These are phyloP conservation scores for Suillus tomentosus DNA, from an alignment of 768 basidiomycete genomes.

Conservation along the genomic window DNA sequence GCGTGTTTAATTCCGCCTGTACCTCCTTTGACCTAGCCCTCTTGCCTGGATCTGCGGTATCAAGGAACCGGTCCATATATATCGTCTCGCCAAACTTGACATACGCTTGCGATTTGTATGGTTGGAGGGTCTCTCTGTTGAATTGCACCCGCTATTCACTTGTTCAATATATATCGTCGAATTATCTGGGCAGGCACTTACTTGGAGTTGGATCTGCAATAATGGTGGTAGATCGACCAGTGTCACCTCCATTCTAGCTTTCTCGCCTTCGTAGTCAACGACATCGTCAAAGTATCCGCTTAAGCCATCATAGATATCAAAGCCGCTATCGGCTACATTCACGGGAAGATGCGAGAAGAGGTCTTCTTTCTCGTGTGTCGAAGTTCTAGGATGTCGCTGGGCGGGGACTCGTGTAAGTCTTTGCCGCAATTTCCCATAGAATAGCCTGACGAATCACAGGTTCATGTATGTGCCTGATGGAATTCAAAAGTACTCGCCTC, in stretches of 20 bases:
- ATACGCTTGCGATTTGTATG: slow-evolving; percentile 96
- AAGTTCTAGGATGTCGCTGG: slow-evolving; percentile 44
- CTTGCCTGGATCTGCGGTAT: slow-evolving; percentile 70
- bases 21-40: slow-evolving; percentile 70
- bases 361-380: slow-evolving; percentile 85
- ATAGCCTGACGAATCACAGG: slow-evolving; percentile 50
- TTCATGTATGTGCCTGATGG: background rate
- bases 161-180: slow-evolving; percentile 14
- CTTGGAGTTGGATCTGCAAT: slow-evolving; percentile 95
- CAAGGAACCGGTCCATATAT: slow-evolving; percentile 90
- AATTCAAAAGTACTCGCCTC: slow-evolving; percentile 46
- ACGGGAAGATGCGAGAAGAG: slow-evolving; percentile 93
- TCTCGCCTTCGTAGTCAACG: slow-evolving; percentile 85
- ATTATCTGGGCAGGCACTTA: slow-evolving; percentile 34
- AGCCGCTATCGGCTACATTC: slow-evolving; percentile 86
- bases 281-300: slow-evolving; percentile 89
- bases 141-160: slow-evolving; percentile 81
- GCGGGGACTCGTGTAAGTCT: slow-evolving; percentile 42
- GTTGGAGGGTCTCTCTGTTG: slow-evolving; percentile 86
- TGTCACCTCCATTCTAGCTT: slow-evolving; percentile 85
- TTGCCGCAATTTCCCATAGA: slow-evolving; percentile 87
- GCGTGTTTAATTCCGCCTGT: slow-evolving; percentile 61
- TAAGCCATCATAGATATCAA: slow-evolving; percentile 93
- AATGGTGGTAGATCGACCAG: slow-evolving; percentile 86
- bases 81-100: slow-evolving; percentile 88